Base-by-base conservation (phyloP, 2,329 filamentous ascomycete species). In the Fonsecaea multimorphosa region DNA sequence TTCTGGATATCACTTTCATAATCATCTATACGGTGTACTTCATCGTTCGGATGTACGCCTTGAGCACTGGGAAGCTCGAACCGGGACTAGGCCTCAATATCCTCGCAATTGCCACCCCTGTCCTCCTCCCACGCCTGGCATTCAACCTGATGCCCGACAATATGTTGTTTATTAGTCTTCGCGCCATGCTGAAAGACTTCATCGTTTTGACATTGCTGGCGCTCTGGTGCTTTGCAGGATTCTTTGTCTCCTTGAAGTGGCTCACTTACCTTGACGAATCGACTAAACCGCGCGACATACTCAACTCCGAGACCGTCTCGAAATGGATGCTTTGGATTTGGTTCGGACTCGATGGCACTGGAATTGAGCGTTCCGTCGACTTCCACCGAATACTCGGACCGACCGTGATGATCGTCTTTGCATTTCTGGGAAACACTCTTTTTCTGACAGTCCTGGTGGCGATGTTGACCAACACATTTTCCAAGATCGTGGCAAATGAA, bases 311-410 rank as follows among this genome's bases (percentile, higher is more conserved):
- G 91, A 88, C 1, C 92, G 92, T 95, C 68, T 87, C 87, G 53
- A 93, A 93, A 76, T 95, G 91, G 91, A 93, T 95, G 91, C 84
- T 95, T 1, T 95, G 90, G 85, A 93, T 95, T 29, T 95, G 91
- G 91, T 95, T 95, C 73, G 91, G 91, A 1, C 85, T 95, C 1
- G 91, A 95, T 72, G 91, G 86, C 11, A 87, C 83, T 2, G 86
- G 86, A 7, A 87, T 89, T 52, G 82, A 86, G 66, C 79, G 82
- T 63, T 84, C 83, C 72, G 83, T 85, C 24, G 86, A 91, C 63
- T 91, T 95, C 73, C 91, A 95, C 78, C 86, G 86, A 82, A 79
- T 92, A 16, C 81, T 94, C 1, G 91, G 91, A 0, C 91, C 91
- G 0, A 83, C 86, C 1, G 80, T 95, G 22, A 94, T 94, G 91